Conservation (phyloP, 192 early-diverging fungal species). For the Cladochytrium replicatum region DNA sequence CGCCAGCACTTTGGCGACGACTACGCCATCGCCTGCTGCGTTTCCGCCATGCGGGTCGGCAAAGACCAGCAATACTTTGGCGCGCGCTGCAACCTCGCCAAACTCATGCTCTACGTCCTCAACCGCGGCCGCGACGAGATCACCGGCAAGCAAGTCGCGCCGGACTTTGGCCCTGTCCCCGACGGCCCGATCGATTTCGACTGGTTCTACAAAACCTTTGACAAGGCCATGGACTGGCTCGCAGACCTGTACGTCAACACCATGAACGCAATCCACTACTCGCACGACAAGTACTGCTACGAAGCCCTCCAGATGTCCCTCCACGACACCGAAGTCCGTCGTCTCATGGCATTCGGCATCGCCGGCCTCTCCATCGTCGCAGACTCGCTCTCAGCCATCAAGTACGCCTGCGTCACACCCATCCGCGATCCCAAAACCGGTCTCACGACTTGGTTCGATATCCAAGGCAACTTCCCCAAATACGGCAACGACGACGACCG, state of each 20-base stretch:
- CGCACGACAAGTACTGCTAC: conserved; percentile 19
- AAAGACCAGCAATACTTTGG: conserved; percentile 24
- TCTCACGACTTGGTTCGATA: conserved; percentile 16
- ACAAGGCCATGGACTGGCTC: conserved; percentile 21
- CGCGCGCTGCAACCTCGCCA: conserved; percentile 17
- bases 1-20: conserved; percentile 12
- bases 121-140: conserved; percentile 13
- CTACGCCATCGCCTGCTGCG: conserved; percentile 22
- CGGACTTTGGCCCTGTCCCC: conserved; percentile 7
- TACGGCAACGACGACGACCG: conserved; percentile 15
- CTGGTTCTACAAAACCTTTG: conserved; percentile 6
- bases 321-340: conserved; percentile 17
- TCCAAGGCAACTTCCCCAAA: conserved; percentile 20
- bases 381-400: conserved; percentile 15
- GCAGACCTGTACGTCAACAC: conserved; percentile 16
- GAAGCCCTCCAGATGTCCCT: conserved; percentile 19
- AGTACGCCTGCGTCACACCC: conserved; percentile 13
- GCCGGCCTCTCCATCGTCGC: conserved; percentile 18
- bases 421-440: conserved; percentile 18
- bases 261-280: conserved; percentile 20
- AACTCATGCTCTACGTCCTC: conserved; percentile 16
- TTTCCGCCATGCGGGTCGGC: conserved; percentile 15
- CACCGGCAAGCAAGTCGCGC: conserved; percentile 15
- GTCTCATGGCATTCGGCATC: conserved; percentile 18
- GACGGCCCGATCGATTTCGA: conserved; percentile 13